Conservation (phyloP, 495 filamentous ascomycete species). For the Trichoderma reesei region DNA sequence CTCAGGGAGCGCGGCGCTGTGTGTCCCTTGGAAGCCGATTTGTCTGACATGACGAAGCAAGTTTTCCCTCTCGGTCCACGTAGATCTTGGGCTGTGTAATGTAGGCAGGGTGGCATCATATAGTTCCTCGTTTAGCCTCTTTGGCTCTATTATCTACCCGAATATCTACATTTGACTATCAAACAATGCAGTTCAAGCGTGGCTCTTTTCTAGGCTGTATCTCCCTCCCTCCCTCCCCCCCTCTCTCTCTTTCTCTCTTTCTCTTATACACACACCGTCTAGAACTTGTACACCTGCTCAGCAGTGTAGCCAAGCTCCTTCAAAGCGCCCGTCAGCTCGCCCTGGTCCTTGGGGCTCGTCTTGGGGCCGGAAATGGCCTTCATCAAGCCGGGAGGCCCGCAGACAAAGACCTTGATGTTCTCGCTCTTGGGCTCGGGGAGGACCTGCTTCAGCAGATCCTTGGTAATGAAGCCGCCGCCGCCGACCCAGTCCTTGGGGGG, state of each 20-base stretch:
- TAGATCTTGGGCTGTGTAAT: no score
- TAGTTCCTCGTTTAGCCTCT: not conserved
- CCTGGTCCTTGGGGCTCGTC: conserved; percentile 83
- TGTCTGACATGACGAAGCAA: no score
- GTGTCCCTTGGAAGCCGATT: no score
- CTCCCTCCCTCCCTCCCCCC: no score
- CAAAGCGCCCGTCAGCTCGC: conserved; percentile 72
- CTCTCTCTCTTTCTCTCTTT: not conserved
- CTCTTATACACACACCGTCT: conserved; percentile 7
- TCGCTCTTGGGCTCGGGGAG: conserved; percentile 79
- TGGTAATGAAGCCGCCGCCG: conserved; percentile 67
- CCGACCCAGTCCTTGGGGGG: conserved; percentile 73
- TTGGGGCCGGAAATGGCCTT: conserved; percentile 84
- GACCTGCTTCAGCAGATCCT: conserved; percentile 86
- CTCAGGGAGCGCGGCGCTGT: no score
- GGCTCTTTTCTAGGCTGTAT: not conserved
- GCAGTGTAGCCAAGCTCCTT: conserved; percentile 84
- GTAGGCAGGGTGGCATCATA: no score
- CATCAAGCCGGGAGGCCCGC: conserved; percentile 86
- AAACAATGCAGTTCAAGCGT: not conserved
- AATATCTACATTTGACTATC: not conserved
- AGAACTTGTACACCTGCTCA: conserved; percentile 99
- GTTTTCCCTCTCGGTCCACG: no score
- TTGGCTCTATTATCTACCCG: not conserved
- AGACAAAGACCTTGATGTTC: conserved; percentile 88